A percentile compares a stretch with the other conserved stretches of the same genome.
Conservation (phyloP, 2,329 filamentous ascomycete genomes). For the Aspergillus aculeatus region DNA sequence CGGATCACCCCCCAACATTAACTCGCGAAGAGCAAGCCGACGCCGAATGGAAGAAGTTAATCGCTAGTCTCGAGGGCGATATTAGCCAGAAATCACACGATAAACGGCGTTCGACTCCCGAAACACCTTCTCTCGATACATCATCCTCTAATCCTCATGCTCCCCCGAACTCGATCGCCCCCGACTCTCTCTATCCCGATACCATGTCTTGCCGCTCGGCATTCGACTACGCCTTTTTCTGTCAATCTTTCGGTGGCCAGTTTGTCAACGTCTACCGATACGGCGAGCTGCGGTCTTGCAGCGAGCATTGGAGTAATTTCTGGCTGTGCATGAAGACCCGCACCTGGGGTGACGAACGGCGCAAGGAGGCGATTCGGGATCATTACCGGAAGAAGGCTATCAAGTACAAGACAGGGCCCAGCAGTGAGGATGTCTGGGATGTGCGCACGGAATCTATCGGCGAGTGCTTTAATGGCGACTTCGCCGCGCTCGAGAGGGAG, state of each 20-base stretch:
- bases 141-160: constrained; percentile 12
- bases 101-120: constrained; percentile 3
- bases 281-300: constrained; percentile 73
- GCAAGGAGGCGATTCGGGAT: constrained; percentile 60
- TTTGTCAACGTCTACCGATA: constrained; percentile 90
- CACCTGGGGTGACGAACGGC: constrained; percentile 58
- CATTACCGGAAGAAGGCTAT: constrained; percentile 66
- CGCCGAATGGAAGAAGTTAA: constrained; percentile 54
- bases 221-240: constrained; percentile 93
- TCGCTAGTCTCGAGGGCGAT: constrained; percentile 50
- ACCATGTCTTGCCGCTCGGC: constrained; percentile 85
- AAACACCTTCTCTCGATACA: constrained; percentile 13
- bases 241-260: constrained; percentile 85
- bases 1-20: constrained; percentile 27
- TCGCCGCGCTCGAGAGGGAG: constrained; percentile 42
- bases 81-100: constrained; percentile 17
- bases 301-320: constrained; percentile 86
- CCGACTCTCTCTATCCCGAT: constrained; percentile 71
- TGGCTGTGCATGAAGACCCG: constrained; percentile 95
- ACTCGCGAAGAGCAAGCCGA: constrained; percentile 52
- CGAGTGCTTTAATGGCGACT: constrained; percentile 48
- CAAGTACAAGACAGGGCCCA: constrained; percentile 67
- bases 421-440: constrained; percentile 90
- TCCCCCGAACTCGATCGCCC: constrained; percentile 46
- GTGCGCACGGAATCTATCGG: constrained; percentile 63